These are phyloP conservation scores for Didymella pomorum DNA, from an alignment of 2,329 filamentous ascomycete species.

Conservation along the genomic window DNA sequence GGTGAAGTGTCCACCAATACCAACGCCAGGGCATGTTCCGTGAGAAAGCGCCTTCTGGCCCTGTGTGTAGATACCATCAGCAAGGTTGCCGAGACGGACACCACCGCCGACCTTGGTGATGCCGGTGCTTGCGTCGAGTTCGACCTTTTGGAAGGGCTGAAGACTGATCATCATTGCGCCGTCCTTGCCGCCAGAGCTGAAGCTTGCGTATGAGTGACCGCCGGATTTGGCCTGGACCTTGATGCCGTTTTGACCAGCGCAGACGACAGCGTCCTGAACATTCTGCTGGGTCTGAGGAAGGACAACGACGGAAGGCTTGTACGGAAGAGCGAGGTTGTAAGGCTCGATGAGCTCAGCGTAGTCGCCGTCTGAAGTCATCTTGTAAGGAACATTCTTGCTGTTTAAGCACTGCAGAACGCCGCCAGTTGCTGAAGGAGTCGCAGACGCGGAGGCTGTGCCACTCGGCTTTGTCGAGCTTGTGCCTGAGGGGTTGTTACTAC, in stretches of 20 bases:
- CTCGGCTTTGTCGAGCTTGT: slow-evolving; percentile 21
- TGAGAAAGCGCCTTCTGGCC: slow-evolving; percentile 56
- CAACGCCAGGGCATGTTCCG: slow-evolving; percentile 61
- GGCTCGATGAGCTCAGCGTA: slow-evolving; percentile 43
- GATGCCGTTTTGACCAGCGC: slow-evolving; percentile 59
- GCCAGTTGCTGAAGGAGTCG: slow-evolving; percentile 23
- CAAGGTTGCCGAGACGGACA: slow-evolving; percentile 56
- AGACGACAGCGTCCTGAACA: slow-evolving; percentile 65
- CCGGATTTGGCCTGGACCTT: slow-evolving; percentile 70
- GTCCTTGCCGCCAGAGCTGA: slow-evolving; percentile 59
- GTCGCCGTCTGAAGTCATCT: slow-evolving; percentile 36
- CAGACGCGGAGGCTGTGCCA: slow-evolving; percentile 27
- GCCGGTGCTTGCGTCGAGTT: slow-evolving; percentile 51
- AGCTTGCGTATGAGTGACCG: slow-evolving; percentile 69
- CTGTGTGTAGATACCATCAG: slow-evolving; percentile 45
- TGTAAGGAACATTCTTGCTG: slow-evolving; percentile 45
- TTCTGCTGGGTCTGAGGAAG: slow-evolving; percentile 63
- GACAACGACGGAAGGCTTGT: slow-evolving; percentile 64
- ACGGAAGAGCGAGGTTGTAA: slow-evolving; percentile 48
- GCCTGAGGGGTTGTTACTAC: slow-evolving; percentile 25
- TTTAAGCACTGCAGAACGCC: slow-evolving; percentile 42
- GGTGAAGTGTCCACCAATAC: slow-evolving; percentile 49
- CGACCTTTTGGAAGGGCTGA: slow-evolving; percentile 55
- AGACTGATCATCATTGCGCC: slow-evolving; percentile 60
- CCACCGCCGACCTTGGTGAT: slow-evolving; percentile 59